phyloP scores from a whole-genome alignment of 768 basidiomycete species.

The Lentinus brumalis region DNA sequence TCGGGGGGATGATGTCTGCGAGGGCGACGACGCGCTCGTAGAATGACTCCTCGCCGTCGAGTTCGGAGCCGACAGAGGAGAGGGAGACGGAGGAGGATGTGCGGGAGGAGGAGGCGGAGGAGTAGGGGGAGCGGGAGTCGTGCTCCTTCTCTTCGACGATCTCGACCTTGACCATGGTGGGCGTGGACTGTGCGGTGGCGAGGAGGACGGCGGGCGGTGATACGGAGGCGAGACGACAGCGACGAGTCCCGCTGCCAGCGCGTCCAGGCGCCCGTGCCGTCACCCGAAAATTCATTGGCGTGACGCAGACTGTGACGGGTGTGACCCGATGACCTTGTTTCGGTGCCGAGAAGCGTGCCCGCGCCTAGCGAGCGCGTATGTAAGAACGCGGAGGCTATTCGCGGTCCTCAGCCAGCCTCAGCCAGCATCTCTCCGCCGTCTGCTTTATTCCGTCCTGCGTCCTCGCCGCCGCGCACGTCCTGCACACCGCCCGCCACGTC shows the following conservation, averaged over 20 bases:
- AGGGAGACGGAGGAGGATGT: conserved; percentile 74
- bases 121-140: conserved; percentile 63
- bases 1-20: conserved; percentile 93
- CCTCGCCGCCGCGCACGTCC: conserved; percentile 4
- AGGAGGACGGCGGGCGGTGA: conserved; percentile 6
- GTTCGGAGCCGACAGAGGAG: conserved; percentile 75
- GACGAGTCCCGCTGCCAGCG: background rate
- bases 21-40: conserved; percentile 88
- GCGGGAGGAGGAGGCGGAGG: conserved; percentile 72
- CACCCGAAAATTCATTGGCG: conserved; percentile 5
- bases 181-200: conserved; percentile 11
- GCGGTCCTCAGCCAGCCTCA: conserved; percentile 11
- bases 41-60: conserved; percentile 76
- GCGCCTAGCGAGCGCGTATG: conserved; percentile 18
- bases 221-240: background rate
- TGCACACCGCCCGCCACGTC: conserved; percentile 3
- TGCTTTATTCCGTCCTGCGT: background rate
- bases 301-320: conserved; percentile 1
- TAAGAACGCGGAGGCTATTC: conserved; percentile 18
- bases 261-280: background rate
- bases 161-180: conserved; percentile 89
- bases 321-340: conserved; percentile 11
- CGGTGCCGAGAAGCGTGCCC: conserved; percentile 21
- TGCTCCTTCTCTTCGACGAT: conserved; percentile 83
- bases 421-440: conserved; percentile 15